phyloP scores from a whole-genome alignment of 768 basidiomycete species.

The Mycena belliarum region DNA sequence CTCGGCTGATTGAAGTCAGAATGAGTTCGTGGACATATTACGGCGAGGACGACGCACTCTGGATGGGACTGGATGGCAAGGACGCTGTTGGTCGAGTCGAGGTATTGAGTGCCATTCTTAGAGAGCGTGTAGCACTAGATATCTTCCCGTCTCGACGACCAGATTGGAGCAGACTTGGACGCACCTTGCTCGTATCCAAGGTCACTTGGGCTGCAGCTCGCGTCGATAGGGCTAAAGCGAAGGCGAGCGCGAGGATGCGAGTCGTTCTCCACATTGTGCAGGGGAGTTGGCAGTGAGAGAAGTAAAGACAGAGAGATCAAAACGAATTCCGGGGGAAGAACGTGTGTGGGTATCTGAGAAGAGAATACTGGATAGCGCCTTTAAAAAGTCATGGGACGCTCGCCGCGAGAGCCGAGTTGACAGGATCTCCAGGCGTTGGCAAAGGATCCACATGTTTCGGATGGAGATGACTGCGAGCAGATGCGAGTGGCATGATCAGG shows the following conservation, averaged over 20 bases:
- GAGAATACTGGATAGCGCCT: no score
- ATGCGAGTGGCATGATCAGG: no score
- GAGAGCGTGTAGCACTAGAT: conserved; percentile 21
- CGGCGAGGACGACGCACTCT: conserved; percentile 1
- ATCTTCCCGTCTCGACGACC: not conserved
- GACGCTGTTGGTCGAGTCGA: conserved; percentile 21
- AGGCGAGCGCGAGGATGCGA: not conserved
- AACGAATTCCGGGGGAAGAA: not conserved
- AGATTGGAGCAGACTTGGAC: not conserved
- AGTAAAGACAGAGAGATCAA: no score
- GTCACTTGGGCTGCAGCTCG: conserved; percentile 1
- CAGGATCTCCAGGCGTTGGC: not conserved
- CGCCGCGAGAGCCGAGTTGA: not conserved
- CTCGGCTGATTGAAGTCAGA: conserved; percentile 3
- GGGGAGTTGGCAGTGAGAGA: not conserved
- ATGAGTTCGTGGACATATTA: not conserved
- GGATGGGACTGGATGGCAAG: conserved; percentile 14
- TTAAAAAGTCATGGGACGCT: not conserved
- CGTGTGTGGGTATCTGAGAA: not conserved
- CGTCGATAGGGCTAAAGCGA: no score
- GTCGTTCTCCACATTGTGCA: conserved; percentile 10
- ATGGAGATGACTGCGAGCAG: not conserved
- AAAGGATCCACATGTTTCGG: not conserved
- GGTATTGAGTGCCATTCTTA: conserved; percentile 14
- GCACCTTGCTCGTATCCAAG: conserved; percentile 8